phyloP scores from a whole-genome alignment of 768 basidiomycete species.

The Nidularia pulvinata region DNA sequence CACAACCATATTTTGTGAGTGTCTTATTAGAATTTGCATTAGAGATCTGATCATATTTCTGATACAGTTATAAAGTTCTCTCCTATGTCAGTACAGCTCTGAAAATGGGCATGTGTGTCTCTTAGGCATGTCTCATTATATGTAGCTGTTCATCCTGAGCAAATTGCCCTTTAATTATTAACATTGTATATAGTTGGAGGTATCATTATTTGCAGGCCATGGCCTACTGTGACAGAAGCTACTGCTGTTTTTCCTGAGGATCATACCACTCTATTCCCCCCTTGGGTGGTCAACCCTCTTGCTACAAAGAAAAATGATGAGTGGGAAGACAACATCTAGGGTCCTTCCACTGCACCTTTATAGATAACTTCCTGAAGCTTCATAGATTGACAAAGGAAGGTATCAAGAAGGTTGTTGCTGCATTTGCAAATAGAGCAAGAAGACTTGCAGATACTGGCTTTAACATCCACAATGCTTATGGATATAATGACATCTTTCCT shows the following conservation, averaged over 20 bases:
- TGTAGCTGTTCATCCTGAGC: slow-evolving; percentile 24
- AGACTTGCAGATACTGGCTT: slow-evolving; percentile 60
- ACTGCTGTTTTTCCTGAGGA: slow-evolving; percentile 61
- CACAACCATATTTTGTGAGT: no score
- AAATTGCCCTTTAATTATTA: slow-evolving; percentile 6
- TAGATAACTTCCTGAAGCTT: slow-evolving; percentile 44
- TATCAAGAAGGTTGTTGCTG: slow-evolving; percentile 55
- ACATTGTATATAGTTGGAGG: slow-evolving; percentile 42
- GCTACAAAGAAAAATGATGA: slow-evolving; percentile 42
- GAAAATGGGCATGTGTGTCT: slow-evolving; percentile 46
- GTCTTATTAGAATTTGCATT: no score
- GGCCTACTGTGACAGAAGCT: slow-evolving; percentile 64
- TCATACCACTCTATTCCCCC: slow-evolving; percentile 65
- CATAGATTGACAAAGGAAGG: slow-evolving; percentile 56
- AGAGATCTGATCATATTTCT: no score
- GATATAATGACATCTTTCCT: slow-evolving; percentile 57
- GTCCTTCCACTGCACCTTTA: slow-evolving; percentile 51
- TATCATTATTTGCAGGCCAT: slow-evolving; percentile 53
- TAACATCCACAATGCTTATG: slow-evolving; percentile 63
- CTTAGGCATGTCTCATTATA: slow-evolving; percentile 66
- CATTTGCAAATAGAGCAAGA: slow-evolving; percentile 50
- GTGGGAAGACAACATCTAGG: slow-evolving; percentile 57
- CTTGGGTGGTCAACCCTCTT: slow-evolving; percentile 46
- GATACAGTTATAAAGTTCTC: no score
- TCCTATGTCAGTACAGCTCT: no score